These are phyloP conservation scores for Arthrinium phaeospermum DNA, from an alignment of 2,329 filamentous ascomycete species.

Conservation along the genomic window DNA sequence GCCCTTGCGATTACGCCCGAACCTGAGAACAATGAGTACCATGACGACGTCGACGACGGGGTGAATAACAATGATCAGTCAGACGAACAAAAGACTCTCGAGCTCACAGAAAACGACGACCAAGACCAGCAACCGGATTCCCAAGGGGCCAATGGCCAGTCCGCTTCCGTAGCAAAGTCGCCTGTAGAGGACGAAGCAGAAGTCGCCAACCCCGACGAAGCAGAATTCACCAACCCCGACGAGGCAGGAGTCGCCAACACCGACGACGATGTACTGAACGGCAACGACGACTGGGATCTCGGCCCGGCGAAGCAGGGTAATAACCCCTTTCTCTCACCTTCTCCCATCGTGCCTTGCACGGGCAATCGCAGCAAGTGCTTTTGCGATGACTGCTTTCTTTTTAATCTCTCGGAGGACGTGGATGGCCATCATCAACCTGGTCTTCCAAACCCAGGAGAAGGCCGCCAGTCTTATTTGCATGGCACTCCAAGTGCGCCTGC, in stretches of 20 bases:
- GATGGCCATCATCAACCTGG: neutral
- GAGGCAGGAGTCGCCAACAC: constrained; percentile 20
- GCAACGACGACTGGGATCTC: constrained; percentile 31
- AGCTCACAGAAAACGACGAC: neutral
- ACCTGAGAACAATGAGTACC: neutral
- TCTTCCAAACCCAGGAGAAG: neutral
- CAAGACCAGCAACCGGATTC: neutral
- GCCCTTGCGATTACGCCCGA: constrained; percentile 5
- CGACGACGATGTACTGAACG: constrained; percentile 19
- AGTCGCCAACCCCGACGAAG: constrained; percentile 18
- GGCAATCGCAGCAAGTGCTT: constrained; percentile 11
- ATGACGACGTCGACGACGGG: constrained; percentile 17
- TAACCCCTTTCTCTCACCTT: constrained; percentile 21
- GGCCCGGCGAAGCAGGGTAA: constrained; percentile 38
- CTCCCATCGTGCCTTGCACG: constrained; percentile 20
- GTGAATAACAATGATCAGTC: constrained; percentile 18
- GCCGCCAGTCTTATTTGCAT: neutral
- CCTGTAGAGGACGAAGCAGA: constrained; percentile 15
- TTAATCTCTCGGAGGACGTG: neutral
- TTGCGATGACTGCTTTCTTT: neutral
- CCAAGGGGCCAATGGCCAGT: neutral
- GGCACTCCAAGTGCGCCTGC: neutral
- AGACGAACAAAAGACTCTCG: constrained; percentile 14
- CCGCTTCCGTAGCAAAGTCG: neutral
- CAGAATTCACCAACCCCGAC: constrained; percentile 20